Conservation (phyloP, 2,329 filamentous ascomycete species). For the Sarocladium kiliense region DNA sequence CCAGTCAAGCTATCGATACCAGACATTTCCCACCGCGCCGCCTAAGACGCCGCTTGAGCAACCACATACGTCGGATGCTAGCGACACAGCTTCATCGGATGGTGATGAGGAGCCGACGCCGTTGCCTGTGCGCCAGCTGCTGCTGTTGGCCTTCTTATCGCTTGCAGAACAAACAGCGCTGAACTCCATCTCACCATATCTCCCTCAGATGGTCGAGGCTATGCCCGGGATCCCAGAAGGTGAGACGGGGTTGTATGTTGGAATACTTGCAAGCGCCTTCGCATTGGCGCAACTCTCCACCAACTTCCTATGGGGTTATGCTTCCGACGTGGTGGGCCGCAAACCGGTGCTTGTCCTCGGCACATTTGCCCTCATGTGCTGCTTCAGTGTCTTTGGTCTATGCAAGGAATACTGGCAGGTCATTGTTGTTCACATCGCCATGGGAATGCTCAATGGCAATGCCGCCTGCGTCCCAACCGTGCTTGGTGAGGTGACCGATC, state of each 20-base stretch:
- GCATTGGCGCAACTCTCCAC: slow-evolving; percentile 88
- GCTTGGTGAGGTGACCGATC: slow-evolving; percentile 89
- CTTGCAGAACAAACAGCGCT: slow-evolving; percentile 93
- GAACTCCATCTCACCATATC: slow-evolving; percentile 93
- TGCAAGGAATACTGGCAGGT: slow-evolving; percentile 79
- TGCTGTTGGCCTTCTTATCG: slow-evolving; percentile 80
- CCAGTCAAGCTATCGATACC: slow-evolving; percentile 57
- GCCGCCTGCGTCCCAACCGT: slow-evolving; percentile 92
- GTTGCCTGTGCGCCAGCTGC: slow-evolving; percentile 75
- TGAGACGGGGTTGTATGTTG: slow-evolving; percentile 81
- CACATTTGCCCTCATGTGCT: slow-evolving; percentile 74
- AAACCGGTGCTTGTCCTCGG: slow-evolving; percentile 74
- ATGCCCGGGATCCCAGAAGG: slow-evolving; percentile 73
- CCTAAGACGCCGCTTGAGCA: slow-evolving; percentile 59
- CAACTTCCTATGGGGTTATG: slow-evolving; percentile 63
- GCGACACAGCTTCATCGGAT: slow-evolving; percentile 19
- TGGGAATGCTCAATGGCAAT: slow-evolving; percentile 94
- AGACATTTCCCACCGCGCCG: slow-evolving; percentile 83
- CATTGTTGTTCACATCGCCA: slow-evolving; percentile 76
- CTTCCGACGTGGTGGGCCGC: slow-evolving; percentile 61
- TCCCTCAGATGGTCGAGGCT: slow-evolving; percentile 83
- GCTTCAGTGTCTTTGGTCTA: slow-evolving; percentile 84
- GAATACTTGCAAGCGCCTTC: slow-evolving; percentile 84
- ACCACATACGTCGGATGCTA: slow-evolving; percentile 23
- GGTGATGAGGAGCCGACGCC: slow-evolving; percentile 57